Base-by-base conservation (phyloP, 169 alveolate species). In the Plasmodium falciparum region DNA sequence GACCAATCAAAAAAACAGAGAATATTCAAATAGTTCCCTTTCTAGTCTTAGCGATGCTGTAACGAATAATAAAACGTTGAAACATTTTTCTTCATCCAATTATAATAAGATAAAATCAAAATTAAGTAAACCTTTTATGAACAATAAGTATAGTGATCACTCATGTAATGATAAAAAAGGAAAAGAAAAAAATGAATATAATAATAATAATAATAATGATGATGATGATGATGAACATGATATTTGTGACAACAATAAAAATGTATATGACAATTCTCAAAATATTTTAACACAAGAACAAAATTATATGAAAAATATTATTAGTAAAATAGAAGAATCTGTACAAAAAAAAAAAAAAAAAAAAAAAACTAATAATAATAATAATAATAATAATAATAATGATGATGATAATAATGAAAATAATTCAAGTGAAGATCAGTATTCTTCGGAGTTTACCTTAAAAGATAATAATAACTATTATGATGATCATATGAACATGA, bases 311-410 rank as follows among this genome's bases (percentile, higher is more conserved):
- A 50, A 52, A 3, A 54, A 45, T 11, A 67, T 63, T 52, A 65
- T 65, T 49, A 66, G n/a, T 17, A 66, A 71, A 22, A 63, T 78
- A 43, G 71, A 65, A 12, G 58, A 78, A 43, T 65, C 76, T 0
- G 78, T 63, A 33, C 33, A 65, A 9, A 78, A 76, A 58, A 65
- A 76, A 58, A 58, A 4, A 59, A 72, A 26, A 7, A 49, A 47
- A 26, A 49, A 49, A 33, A 20, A 56, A n/a, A n/a, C n/a, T 20
- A 20, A 20, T 20, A 20, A 0, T 20, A 20, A 20, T 20, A 0
- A 20, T 65, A 22, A 7, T 26, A 6, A 43, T 43, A 49, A 33
- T 47, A 1, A 24, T n/a, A 20, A 47, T 9, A 13, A 1, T 6
- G 1, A 22, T 45, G 29, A 17, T 62, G 24, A 62, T 3, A 15